A percentile compares a stretch with the other conserved stretches of the same genome.
Evolutionary conservation across 768 basidiomycete species (phyloP).

Genomic region (Tremella fuciformis): DNA sequence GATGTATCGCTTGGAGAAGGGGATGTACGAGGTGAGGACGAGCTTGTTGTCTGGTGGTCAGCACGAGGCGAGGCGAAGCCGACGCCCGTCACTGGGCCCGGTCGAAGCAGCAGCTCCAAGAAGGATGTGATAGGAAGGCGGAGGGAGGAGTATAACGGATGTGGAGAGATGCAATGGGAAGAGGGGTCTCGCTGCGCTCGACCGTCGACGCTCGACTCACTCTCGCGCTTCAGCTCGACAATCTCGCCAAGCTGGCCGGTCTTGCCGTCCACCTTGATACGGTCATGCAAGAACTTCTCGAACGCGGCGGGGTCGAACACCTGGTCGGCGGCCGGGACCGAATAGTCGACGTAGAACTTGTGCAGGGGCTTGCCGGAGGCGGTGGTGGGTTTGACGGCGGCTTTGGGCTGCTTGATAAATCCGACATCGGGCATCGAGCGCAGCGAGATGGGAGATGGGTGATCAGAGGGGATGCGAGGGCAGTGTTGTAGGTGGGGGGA

Average conservation of each 20-base stretch:
- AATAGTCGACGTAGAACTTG: constrained; percentile 53
- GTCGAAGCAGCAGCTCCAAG: no score
- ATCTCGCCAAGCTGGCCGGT: constrained; percentile 60
- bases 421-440: constrained; percentile 6
- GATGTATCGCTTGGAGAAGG: constrained; percentile 94
- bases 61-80: background rate
- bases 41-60: constrained; percentile 62
- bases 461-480: background rate
- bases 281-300: constrained; percentile 64
- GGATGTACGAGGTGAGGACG: constrained; percentile 76
- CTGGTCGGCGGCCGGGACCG: constrained; percentile 50
- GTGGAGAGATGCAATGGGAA: background rate
- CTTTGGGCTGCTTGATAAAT: constrained; percentile 9
- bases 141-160: background rate
- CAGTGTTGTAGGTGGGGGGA: background rate
- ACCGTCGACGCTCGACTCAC: constrained; percentile 62
- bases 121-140: background rate
- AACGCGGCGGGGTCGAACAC: constrained; percentile 62
- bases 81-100: no score
- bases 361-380: constrained; percentile 47
- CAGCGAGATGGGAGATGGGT: background rate
- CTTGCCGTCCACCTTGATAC: constrained; percentile 54
- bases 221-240: constrained; percentile 81
- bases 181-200: background rate
- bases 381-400: constrained; percentile 24